Conservation (phyloP, 192 early-diverging fungal genomes). For the Backusella macrospora region DNA sequence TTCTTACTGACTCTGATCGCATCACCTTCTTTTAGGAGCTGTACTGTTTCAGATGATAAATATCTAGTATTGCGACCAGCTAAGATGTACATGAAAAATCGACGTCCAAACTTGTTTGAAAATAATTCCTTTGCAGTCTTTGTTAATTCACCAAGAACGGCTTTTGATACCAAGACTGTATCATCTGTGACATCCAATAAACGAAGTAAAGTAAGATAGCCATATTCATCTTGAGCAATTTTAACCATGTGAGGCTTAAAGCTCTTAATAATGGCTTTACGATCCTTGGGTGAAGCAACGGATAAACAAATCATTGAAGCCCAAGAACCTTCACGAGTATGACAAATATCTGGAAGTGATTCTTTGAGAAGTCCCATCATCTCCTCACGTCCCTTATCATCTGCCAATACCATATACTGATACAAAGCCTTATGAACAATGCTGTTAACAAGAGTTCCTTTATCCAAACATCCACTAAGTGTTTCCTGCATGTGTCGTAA, state of each 20-base stretch:
- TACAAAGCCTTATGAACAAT: conserved; percentile 87
- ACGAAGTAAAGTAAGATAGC: conserved; percentile 80
- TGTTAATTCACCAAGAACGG: conserved; percentile 63
- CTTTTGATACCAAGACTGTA: conserved; percentile 82
- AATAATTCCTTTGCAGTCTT: conserved; percentile 54
- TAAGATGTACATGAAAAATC: conserved; percentile 82
- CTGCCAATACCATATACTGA: conserved; percentile 77
- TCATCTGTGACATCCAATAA: conserved; percentile 92
- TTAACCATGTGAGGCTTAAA: conserved; percentile 81
- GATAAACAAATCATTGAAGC: conserved; percentile 83
- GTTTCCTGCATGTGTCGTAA: conserved; percentile 71
- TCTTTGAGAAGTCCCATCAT: conserved; percentile 76
- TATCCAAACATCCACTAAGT: conserved; percentile 77
- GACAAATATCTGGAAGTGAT: conserved; percentile 83
- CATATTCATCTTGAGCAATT: conserved; percentile 89
- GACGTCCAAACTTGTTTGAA: conserved; percentile 74
- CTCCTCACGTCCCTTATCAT: conserved; percentile 60
- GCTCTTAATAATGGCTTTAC: conserved; percentile 86
- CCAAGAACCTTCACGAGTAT: conserved; percentile 90
- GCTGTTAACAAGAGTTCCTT: conserved; percentile 74
- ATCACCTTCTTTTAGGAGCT: conserved; percentile 72
- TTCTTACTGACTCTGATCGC: conserved; percentile 77
- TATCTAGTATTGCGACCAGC: conserved; percentile 75
- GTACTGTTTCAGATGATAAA: conserved; percentile 69
- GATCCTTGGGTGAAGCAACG: conserved; percentile 83